These are phyloP conservation scores for Cytospora paraplurivora DNA, from an alignment of 2,329 filamentous ascomycete genomes.

Conservation along the genomic window DNA sequence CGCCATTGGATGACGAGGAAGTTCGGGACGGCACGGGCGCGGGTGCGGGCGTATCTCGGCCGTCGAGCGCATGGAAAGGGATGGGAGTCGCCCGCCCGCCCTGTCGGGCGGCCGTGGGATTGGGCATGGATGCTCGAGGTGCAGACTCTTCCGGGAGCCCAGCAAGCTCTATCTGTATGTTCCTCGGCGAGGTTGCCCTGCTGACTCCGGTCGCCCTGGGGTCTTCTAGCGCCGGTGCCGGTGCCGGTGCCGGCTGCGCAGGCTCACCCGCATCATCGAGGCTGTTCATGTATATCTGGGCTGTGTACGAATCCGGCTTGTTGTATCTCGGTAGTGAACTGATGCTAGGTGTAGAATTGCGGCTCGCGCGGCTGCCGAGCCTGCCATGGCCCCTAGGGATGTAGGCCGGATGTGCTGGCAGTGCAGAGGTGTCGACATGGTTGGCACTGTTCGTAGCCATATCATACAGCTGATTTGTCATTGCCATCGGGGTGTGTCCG, in stretches of 20 bases:
- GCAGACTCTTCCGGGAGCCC: neutral
- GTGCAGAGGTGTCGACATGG: conserved; percentile 32
- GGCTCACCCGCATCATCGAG: conserved; percentile 33
- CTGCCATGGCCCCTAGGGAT: conserved; percentile 40
- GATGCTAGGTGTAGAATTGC: conserved; percentile 11
- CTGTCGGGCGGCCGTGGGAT: no score
- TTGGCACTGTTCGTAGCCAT: conserved; percentile 5
- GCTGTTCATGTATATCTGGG: conserved; percentile 41
- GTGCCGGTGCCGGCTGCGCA: conserved; percentile 29
- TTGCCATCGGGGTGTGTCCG: no score
- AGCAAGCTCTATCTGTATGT: conserved; percentile 16
- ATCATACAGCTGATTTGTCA: no score
- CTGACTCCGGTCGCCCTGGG: conserved; percentile 18
- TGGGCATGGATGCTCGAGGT: no score
- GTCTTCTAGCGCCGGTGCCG: conserved; percentile 14
- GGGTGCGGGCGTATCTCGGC: neutral
- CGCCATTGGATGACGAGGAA: neutral
- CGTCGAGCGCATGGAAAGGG: neutral
- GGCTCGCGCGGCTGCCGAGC: conserved; percentile 31
- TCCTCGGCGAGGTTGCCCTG: conserved; percentile 2
- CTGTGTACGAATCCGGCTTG: conserved; percentile 38
- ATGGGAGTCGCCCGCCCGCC: neutral
- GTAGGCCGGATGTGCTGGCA: conserved; percentile 54
- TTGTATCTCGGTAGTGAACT: conserved; percentile 1
- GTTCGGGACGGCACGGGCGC: neutral